phyloP scores from a whole-genome alignment of 169 alveolate genomes.

The Eimeria brunetti region DNA sequence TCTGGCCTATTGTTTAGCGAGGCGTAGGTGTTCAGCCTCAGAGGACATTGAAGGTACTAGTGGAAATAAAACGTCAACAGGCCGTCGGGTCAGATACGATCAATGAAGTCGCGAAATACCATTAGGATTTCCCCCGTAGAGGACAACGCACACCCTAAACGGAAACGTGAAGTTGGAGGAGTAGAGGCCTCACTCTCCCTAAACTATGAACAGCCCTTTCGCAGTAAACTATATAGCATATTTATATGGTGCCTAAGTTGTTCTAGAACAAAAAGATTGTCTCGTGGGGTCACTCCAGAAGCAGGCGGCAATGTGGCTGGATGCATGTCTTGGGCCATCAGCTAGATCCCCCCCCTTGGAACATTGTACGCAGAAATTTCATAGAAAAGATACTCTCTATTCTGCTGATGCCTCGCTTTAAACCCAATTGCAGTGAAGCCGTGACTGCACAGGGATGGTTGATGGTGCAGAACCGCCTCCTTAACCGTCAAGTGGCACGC shows the following conservation, averaged over 20 bases:
- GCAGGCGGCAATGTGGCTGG: background rate
- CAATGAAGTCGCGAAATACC: background rate
- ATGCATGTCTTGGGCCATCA: background rate
- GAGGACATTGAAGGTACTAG: background rate
- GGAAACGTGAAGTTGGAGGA: background rate
- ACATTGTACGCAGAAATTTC: background rate
- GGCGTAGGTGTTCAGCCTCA: background rate
- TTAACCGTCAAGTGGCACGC: background rate
- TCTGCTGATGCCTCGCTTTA: background rate
- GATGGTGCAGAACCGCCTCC: slow-evolving; percentile 16
- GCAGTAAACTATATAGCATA: background rate
- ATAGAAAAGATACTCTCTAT: background rate
- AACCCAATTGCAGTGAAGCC: background rate
- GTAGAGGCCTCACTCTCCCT: background rate
- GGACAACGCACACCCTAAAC: no score
- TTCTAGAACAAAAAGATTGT: background rate
- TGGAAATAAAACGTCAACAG: background rate
- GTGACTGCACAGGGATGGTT: background rate
- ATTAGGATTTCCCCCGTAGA: no score
- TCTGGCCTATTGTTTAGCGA: background rate
- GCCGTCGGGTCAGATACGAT: background rate
- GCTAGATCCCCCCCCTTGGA: background rate
- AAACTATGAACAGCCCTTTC: background rate
- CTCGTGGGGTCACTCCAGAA: slow-evolving; percentile 44
- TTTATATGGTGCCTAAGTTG: background rate